These are phyloP conservation scores for Scytalidium lignicola DNA, from an alignment of 2,329 filamentous ascomycete genomes.

Conservation along the genomic window DNA sequence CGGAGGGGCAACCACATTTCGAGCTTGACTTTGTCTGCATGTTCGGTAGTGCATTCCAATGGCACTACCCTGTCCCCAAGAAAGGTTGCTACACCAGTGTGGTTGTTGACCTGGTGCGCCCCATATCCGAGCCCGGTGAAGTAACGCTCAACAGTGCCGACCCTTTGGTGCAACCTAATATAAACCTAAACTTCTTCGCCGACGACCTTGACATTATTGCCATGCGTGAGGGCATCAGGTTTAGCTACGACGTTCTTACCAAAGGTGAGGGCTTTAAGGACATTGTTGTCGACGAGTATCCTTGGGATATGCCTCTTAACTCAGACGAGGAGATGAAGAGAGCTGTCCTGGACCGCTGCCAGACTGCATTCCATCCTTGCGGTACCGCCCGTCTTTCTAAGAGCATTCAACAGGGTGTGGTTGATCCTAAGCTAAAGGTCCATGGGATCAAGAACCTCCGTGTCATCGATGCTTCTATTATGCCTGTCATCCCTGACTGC, in stretches of 20 bases:
- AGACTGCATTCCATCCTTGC: slow-evolving; percentile 54
- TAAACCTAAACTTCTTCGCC: slow-evolving; percentile 24
- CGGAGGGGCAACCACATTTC: slow-evolving; percentile 51
- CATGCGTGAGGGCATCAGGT: slow-evolving; percentile 31
- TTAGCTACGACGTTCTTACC: slow-evolving; percentile 42
- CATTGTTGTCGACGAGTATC: slow-evolving; percentile 46
- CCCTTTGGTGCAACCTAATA: not conserved
- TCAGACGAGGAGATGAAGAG: slow-evolving; percentile 50
- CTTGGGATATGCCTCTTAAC: slow-evolving; percentile 52
- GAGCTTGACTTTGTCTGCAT: slow-evolving; percentile 55
- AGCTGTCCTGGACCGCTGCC: slow-evolving; percentile 48
- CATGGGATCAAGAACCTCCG: slow-evolving; percentile 47
- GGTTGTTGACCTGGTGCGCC: slow-evolving; percentile 44
- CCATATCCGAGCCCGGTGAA: slow-evolving; percentile 34
- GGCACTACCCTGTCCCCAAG: slow-evolving; percentile 35
- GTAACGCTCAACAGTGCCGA: slow-evolving; percentile 35
- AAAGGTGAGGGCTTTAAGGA: slow-evolving; percentile 51
- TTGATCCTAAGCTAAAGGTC: slow-evolving; percentile 44
- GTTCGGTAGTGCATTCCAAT: slow-evolving; percentile 44
- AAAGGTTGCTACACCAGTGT: slow-evolving; percentile 49
- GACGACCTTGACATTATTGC: slow-evolving; percentile 44
- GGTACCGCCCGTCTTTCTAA: slow-evolving; percentile 49
- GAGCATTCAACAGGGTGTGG: slow-evolving; percentile 43
- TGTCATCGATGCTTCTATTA: slow-evolving; percentile 48
- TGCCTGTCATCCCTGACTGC: slow-evolving; percentile 48